Conservation (phyloP, 208 protist genomes). For the Wallacemonas sp. region DNA sequence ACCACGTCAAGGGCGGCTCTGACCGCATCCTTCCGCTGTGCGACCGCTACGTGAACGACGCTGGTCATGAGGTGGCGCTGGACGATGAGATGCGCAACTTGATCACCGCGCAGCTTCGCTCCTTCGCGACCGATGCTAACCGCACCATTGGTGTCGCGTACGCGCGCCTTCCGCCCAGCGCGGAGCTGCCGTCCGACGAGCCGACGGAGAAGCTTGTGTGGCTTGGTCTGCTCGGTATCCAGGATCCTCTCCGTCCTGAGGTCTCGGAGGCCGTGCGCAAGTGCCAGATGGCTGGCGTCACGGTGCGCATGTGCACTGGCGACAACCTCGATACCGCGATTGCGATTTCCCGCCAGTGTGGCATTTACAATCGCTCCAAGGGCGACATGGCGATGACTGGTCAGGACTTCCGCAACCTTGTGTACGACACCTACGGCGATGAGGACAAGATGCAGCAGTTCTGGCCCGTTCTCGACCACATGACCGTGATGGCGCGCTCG, state of each 20-base stretch:
- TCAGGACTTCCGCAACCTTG: conserved; percentile 86
- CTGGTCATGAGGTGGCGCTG: conserved; percentile 49
- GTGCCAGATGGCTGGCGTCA: conserved; percentile 94
- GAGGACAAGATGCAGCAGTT: conserved; percentile 75
- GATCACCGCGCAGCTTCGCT: conserved; percentile 46
- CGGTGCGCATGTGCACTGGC: conserved; percentile 97
- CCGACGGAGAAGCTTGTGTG: conserved; percentile 83
- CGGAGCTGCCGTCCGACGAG: conserved; percentile 51
- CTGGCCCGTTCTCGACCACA: conserved; percentile 64
- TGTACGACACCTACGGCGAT: conserved; percentile 77
- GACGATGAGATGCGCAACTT: conserved; percentile 39
- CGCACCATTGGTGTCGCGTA: conserved; percentile 87
- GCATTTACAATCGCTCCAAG: conserved; percentile 72
- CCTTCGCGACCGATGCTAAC: conserved; percentile 61
- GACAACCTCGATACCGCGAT: conserved; percentile 94
- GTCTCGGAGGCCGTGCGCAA: conserved; percentile 87
- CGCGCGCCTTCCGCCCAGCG: conserved; percentile 18
- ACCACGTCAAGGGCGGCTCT: conserved; percentile 92
- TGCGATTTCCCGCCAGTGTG: conserved; percentile 94
- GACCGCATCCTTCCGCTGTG: conserved; percentile 89
- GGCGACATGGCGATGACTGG: conserved; percentile 89
- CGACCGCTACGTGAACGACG: conserved; percentile 56
- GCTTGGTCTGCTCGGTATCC: conserved; percentile 94
- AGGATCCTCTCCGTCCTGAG: conserved; percentile 95
- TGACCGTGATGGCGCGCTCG: conserved; percentile 89